phyloP scores from a whole-genome alignment of 225 moss, liverwort and hornwort species.

The Pseudisothecium myosuroides region DNA sequence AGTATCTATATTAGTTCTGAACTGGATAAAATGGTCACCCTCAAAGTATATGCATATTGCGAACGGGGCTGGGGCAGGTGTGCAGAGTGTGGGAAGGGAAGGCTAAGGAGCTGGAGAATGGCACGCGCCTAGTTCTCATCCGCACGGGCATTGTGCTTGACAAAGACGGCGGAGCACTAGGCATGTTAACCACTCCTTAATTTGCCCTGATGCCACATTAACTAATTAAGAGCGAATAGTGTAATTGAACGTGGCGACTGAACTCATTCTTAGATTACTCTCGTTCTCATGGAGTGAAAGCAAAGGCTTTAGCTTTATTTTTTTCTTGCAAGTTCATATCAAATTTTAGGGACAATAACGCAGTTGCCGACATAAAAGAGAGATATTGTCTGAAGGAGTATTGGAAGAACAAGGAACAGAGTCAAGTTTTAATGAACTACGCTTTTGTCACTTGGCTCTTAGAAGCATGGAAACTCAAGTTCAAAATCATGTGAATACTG shows the following conservation, averaged over 20 bases:
- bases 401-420: background rate
- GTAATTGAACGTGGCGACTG: background rate
- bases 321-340: background rate
- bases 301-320: background rate
- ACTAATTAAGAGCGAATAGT: background rate
- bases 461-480: background rate
- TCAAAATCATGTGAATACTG: background rate
- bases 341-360: background rate
- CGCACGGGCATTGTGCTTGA: slow-evolving; percentile 90
- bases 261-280: background rate
- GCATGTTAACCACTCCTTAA: slow-evolving; percentile 18
- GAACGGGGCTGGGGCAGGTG: slow-evolving; percentile 50
- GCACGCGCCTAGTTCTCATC: slow-evolving; percentile 81
- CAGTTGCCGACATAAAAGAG: background rate
- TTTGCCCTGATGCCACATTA: background rate
- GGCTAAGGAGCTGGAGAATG: slow-evolving; percentile 66
- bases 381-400: background rate
- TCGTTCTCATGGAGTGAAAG: background rate
- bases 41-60: background rate
- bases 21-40: background rate
- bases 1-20: background rate
- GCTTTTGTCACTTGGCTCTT: background rate
- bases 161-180: slow-evolving; percentile 80
- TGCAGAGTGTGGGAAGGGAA: slow-evolving; percentile 91
- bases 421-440: background rate